Conservation (phyloP, 805 yeast species). For the Candida tibetensis region DNA sequence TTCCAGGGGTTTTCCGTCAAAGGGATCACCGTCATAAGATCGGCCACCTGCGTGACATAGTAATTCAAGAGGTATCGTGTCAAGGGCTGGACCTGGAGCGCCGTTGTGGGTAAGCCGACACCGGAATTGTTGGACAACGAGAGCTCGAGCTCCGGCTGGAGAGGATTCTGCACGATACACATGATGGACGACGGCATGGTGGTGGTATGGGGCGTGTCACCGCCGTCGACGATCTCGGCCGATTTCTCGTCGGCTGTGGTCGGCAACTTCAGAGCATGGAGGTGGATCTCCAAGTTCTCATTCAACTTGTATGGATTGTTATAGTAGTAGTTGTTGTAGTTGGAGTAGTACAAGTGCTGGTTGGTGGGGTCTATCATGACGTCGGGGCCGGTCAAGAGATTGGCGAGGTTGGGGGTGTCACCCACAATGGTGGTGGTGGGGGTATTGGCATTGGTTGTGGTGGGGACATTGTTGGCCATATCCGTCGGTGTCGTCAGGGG, state of each 20-base stretch:
- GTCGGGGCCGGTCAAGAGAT: conserved; percentile 12
- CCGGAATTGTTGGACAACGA: conserved; percentile 24
- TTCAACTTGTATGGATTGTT: conserved; percentile 38
- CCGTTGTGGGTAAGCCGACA: conserved; percentile 52
- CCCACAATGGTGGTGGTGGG: no score
- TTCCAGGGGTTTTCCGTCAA: conserved; percentile 84
- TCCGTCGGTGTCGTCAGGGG: no score
- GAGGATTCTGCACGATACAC: conserved; percentile 43
- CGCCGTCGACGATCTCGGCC: conserved; percentile 37
- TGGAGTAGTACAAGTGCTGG: conserved; percentile 37
- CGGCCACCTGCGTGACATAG: conserved; percentile 74
- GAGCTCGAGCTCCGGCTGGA: conserved; percentile 41
- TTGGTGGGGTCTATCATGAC: conserved; percentile 30
- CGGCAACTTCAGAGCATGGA: conserved; percentile 35
- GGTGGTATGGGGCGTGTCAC: conserved; percentile 26
- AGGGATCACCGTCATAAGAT: conserved; percentile 69
- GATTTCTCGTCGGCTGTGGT: conserved; percentile 24
- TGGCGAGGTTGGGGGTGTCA: no score
- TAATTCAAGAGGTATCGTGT: conserved; percentile 70
- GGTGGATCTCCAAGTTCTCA: conserved; percentile 39
- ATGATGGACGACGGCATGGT: conserved; percentile 55
- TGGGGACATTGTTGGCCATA: neutral
- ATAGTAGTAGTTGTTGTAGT: conserved; percentile 37
- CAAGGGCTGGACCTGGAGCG: conserved; percentile 63
- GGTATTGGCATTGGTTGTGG: conserved; percentile 11